Conservation (phyloP, 2,329 filamentous ascomycete species). For the Penicillium sp. region DNA sequence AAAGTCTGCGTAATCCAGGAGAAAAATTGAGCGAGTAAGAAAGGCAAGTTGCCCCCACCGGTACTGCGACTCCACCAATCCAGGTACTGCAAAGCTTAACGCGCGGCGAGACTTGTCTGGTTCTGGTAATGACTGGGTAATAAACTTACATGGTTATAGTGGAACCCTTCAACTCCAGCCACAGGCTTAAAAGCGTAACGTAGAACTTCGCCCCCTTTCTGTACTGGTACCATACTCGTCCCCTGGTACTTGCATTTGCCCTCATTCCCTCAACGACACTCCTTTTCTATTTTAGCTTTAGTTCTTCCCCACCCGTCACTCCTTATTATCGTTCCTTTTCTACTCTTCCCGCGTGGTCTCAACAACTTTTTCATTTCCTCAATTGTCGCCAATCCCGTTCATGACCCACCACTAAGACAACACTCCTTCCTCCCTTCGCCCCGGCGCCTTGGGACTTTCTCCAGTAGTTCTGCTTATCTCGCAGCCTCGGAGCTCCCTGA, state of each 20-base stretch:
- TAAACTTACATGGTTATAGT: background rate
- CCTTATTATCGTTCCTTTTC: conserved; percentile 18
- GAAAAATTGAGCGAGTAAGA: background rate
- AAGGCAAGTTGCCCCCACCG: background rate
- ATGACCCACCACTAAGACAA: conserved; percentile 4
- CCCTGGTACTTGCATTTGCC: conserved; percentile 23
- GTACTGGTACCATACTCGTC: conserved; percentile 3
- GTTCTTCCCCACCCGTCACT: conserved; percentile 23
- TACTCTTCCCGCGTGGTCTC: background rate
- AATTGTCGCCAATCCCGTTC: background rate
- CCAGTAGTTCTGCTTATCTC: background rate
- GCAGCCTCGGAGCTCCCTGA: background rate
- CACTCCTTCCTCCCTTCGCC: background rate
- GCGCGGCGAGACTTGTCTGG: background rate
- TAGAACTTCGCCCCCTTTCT: background rate
- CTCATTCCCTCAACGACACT: conserved; percentile 20
- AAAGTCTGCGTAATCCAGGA: background rate
- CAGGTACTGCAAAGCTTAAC: conserved; percentile 4
- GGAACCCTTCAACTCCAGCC: background rate
- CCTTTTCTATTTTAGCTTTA: conserved; percentile 19
- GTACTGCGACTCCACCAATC: background rate
- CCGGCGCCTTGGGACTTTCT: background rate
- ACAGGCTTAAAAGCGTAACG: background rate
- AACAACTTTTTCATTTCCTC: background rate
- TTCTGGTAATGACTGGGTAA: background rate